These are phyloP conservation scores for Cladorrhinum samala DNA, from an alignment of 495 filamentous ascomycete species.

Conservation along the genomic window DNA sequence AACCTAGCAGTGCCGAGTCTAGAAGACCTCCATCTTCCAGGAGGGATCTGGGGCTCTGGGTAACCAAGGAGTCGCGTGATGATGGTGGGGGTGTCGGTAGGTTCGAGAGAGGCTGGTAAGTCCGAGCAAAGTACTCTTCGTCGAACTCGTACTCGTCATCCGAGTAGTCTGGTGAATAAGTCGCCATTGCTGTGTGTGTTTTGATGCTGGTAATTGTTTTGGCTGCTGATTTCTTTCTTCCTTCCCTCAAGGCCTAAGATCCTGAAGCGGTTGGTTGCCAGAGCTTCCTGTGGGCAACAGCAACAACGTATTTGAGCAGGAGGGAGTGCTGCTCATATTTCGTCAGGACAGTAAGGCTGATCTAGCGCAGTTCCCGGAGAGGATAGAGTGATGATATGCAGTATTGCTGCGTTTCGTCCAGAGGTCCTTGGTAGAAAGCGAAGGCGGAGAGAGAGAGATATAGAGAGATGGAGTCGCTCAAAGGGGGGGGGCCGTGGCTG, in stretches of 20 bases:
- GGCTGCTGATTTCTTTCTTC: neutral
- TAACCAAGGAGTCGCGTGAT: conserved; percentile 35
- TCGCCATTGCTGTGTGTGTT: conserved; percentile 18
- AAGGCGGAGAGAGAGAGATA: too few relatives aligned
- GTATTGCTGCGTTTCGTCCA: conserved; percentile 1
- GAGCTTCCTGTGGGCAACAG: conserved; percentile 28
- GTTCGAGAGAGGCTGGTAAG: conserved; percentile 54
- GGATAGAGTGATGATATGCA: conserved; percentile 12
- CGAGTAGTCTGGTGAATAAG: conserved; percentile 24
- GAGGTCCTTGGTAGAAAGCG: neutral
- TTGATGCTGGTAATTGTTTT: neutral
- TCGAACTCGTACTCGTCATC: conserved; percentile 46
- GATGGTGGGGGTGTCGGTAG: conserved; percentile 55
- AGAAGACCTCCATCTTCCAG: conserved; percentile 39
- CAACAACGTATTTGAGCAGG: conserved; percentile 26
- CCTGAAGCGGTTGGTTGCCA: conserved; percentile 22
- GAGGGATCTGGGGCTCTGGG: conserved; percentile 33
- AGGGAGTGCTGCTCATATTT: conserved; percentile 32
- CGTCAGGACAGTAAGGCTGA: neutral
- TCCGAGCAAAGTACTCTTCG: conserved; percentile 50
- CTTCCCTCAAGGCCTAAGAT: conserved; percentile 14
- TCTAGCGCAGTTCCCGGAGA: too few relatives aligned
- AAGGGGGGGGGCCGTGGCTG: neutral
- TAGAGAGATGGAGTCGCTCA: too few relatives aligned
- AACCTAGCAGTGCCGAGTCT: conserved; percentile 42